Evolutionary conservation across 2,329 filamentous ascomycete species (phyloP), one percentile per base, ranked within the genome.

Genomic region (Trichoderma gracile): DNA sequence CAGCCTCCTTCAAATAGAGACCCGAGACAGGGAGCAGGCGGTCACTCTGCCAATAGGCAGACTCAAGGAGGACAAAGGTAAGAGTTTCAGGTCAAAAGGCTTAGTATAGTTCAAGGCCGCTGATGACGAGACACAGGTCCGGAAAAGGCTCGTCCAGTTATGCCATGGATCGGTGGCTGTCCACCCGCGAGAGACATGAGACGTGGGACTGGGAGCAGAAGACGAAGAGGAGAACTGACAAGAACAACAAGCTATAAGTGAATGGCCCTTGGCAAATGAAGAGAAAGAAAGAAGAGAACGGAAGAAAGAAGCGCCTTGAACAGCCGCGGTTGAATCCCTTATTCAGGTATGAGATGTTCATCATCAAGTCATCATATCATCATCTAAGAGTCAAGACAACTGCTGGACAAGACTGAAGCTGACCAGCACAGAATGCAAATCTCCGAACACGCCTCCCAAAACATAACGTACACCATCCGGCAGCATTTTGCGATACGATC

Each of bases 121-220:
- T 58, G 19, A 38, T 23, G 12, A n/a, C 4, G 12, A 2, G 15
- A 17, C 10, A n/a, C 25, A 45, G 57, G 7, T 47, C 30, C 2
- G 19, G 19, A 4, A 61, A 21, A 12, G 14, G 17, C 8, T 2
- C 12, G 2, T n/a, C 21, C 0, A 10, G 14, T 9, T 53, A 53
- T 38, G 21, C 33, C 4, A 10, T 61, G 46, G 3, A 23, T 2
- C 0, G 7, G 9, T 61, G 43, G 15, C 21, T 61, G 57, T 5
- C 23, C 0, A 53, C 38, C 3, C 14, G 12, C 38, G 15, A 61
- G 3, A 40, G 57, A 9, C 57, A 61, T 8, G 57, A 61, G 10
- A 61, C 57, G 3, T 61, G 57, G 57, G 57, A 61, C 5, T 61
- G 57, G 57, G 57, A 61, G 27, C 40, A 43, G 14, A 61, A 61